These are phyloP conservation scores for Trichosanthes truncata DNA, from an alignment of 306 rosid genomes.

Conservation along the genomic window DNA sequence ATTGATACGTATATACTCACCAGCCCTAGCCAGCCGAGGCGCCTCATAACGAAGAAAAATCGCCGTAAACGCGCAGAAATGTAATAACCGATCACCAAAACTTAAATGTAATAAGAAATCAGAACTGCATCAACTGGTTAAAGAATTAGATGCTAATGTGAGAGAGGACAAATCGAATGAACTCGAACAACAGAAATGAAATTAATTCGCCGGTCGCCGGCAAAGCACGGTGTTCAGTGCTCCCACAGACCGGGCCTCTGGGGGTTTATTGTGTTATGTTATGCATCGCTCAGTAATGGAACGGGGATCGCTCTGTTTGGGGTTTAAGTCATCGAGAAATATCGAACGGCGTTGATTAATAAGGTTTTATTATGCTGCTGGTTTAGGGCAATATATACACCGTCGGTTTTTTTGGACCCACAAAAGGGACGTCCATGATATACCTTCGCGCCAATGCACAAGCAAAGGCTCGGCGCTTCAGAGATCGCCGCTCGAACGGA, in stretches of 20 bases:
- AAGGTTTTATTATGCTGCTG: not conserved
- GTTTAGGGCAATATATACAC: not conserved
- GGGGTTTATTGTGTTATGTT: not conserved
- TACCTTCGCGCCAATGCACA: not conserved
- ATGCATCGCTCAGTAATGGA: not conserved
- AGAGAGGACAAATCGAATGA: not conserved
- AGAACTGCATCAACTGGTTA: not conserved
- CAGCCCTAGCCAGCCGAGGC: slow-evolving; percentile 42
- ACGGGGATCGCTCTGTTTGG: not conserved
- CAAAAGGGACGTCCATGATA: not conserved
- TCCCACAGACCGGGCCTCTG: not conserved
- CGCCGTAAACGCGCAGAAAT: not conserved
- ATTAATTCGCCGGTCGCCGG: not conserved
- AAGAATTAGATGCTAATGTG: not conserved
- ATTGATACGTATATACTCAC: slow-evolving; percentile 24
- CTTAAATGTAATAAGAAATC: not conserved
- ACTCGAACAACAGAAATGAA: not conserved
- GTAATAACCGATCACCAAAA: not conserved
- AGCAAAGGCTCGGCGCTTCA: not conserved
- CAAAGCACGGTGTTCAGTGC: not conserved
- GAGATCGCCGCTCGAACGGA: not conserved
- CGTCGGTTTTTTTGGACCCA: slow-evolving; percentile 12
- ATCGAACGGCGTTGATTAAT: not conserved
- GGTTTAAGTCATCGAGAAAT: not conserved
- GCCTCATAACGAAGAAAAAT: slow-evolving; percentile 34